These are phyloP conservation scores for Yarrowia osloensis DNA, from an alignment of 805 yeast genomes.

Conservation along the genomic window DNA sequence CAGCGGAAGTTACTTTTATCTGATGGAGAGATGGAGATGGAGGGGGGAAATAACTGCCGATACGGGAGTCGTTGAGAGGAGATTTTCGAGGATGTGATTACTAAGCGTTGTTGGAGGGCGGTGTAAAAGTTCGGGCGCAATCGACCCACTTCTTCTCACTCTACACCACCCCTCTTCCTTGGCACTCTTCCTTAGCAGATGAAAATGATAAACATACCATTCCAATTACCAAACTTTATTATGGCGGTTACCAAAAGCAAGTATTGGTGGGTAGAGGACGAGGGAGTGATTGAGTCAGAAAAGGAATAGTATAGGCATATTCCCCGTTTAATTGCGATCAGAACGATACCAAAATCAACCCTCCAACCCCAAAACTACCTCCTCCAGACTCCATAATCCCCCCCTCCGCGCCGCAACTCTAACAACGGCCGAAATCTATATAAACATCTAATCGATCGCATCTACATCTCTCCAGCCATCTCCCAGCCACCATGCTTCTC, in stretches of 20 bases:
- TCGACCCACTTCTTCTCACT: background rate
- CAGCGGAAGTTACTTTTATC: background rate
- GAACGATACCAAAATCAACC: no score
- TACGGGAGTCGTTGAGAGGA: no score
- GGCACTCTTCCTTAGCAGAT: constrained; percentile 25
- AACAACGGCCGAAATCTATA: background rate
- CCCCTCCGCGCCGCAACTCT: background rate
- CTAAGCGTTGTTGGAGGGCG: no score
- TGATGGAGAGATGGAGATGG: no score
- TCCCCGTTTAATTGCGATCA: no score
- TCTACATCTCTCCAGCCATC: background rate
- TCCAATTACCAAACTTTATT: background rate
- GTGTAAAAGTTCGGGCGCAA: no score
- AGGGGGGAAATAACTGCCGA: no score
- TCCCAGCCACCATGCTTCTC: constrained; percentile 11
- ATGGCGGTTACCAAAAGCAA: background rate
- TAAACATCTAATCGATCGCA: constrained; percentile 16
- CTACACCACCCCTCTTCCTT: constrained; percentile 1
- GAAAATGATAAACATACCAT: constrained; percentile 17
- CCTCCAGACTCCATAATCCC: no score
- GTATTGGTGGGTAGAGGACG: background rate
- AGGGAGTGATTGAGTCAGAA: background rate
- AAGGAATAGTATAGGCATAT: background rate
- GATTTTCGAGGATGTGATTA: no score
- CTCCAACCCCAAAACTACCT: no score